These are phyloP conservation scores for Bruguiera sexangula DNA, from an alignment of 345 rosid genomes.

Conservation along the genomic window DNA sequence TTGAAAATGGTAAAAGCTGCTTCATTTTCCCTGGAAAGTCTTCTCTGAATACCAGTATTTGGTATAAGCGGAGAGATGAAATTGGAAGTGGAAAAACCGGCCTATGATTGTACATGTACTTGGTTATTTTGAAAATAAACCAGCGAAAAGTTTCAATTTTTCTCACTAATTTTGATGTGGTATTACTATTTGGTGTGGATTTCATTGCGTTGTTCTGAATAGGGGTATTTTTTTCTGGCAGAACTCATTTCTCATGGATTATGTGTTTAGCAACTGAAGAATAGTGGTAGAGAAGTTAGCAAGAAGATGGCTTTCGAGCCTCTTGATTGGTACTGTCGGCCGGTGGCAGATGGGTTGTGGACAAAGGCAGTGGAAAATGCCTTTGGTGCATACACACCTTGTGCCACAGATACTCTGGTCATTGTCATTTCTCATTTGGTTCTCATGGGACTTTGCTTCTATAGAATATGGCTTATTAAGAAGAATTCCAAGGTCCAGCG, in stretches of 20 bases:
- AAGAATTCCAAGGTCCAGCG: constrained; percentile 63
- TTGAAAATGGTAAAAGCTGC: too few relatives aligned
- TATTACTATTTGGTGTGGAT: too few relatives aligned
- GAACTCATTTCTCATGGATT: constrained; percentile 11
- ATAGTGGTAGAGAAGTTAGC: constrained; percentile 5
- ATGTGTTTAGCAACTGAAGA: constrained; percentile 24
- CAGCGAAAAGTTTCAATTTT: too few relatives aligned
- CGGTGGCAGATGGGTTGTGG: constrained; percentile 75
- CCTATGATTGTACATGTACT: too few relatives aligned
- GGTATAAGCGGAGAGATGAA: too few relatives aligned
- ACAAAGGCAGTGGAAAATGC: constrained; percentile 73
- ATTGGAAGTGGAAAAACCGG: too few relatives aligned
- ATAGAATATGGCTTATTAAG: constrained; percentile 68
- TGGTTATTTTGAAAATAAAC: too few relatives aligned
- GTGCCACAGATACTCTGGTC: constrained; percentile 81
- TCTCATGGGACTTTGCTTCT: constrained; percentile 63
- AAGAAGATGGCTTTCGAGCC: constrained; percentile 56
- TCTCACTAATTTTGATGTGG: too few relatives aligned
- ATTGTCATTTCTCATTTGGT: constrained; percentile 57
- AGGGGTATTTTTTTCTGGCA: constrained; percentile 11
- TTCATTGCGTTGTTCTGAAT: too few relatives aligned
- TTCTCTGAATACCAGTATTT: too few relatives aligned
- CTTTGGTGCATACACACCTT: constrained; percentile 92
- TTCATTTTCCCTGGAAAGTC: too few relatives aligned
- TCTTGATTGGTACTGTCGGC: constrained; percentile 84